Conservation (phyloP, 495 filamentous ascomycete species). For the Podospora tetraspora region DNA sequence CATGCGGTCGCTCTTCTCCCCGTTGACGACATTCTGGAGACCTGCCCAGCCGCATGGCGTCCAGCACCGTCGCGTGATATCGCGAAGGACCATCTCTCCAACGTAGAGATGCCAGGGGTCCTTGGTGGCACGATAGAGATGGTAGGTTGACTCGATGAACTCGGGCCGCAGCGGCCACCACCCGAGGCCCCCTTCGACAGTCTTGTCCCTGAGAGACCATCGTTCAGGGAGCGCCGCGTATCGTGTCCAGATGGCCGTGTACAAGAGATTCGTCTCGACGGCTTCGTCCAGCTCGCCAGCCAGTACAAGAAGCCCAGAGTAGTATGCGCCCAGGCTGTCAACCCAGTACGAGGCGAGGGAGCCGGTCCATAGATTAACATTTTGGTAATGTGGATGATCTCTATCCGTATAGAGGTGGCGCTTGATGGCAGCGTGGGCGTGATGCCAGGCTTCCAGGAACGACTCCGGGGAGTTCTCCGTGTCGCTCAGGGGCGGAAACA, state of each 20-base stretch:
- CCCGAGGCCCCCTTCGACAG: conserved; percentile 76
- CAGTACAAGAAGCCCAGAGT: conserved; percentile 81
- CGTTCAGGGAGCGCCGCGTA: conserved; percentile 90
- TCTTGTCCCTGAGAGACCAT: conserved; percentile 82
- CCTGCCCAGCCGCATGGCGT: conserved; percentile 93
- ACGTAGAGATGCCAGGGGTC: conserved; percentile 96
- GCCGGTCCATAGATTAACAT: conserved; percentile 82
- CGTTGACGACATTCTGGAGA: conserved; percentile 84
- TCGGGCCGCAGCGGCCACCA: conserved; percentile 97
- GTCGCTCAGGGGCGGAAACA: conserved; percentile 55
- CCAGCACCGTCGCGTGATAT: conserved; percentile 87
- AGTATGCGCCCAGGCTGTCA: conserved; percentile 91
- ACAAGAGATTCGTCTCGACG: conserved; percentile 77
- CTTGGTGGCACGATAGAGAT: conserved; percentile 84
- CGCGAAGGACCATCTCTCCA: conserved; percentile 88
- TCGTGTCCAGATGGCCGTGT: conserved; percentile 88
- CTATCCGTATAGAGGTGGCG: conserved; percentile 72
- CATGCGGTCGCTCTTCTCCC: conserved; percentile 91
- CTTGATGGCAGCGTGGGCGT: conserved; percentile 77
- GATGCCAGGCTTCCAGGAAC: conserved; percentile 80
- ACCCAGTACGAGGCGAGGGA: conserved; percentile 79
- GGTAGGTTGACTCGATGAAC: conserved; percentile 92
- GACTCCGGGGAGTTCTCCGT: conserved; percentile 65
- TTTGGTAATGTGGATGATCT: conserved; percentile 83
- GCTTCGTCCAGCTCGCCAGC: conserved; percentile 89